These are phyloP conservation scores for Tetracladium setigerum DNA, from an alignment of 495 filamentous ascomycete genomes.

Conservation along the genomic window DNA sequence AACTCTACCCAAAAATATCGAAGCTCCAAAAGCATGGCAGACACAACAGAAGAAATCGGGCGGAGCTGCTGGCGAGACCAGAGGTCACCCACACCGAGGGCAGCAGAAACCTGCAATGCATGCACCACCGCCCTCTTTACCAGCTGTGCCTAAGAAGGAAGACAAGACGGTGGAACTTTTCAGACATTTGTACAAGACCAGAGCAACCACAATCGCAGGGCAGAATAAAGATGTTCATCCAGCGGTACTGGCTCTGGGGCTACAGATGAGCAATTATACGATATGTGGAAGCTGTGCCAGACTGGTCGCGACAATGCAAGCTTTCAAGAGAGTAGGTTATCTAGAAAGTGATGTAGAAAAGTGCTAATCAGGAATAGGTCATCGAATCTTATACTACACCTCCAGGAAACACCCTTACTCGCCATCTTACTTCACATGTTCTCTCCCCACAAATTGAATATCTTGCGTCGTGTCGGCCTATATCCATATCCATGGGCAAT, in stretches of 20 bases:
- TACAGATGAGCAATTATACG: slow-evolving; percentile 84
- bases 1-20: slow-evolving; percentile 31
- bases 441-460: slow-evolving; percentile 93
- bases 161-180: slow-evolving; percentile 74
- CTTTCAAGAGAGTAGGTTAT: slow-evolving; percentile 70
- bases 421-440: slow-evolving; percentile 85
- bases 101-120: slow-evolving; percentile 33
- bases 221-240: slow-evolving; percentile 88
- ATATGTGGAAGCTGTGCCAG: slow-evolving; percentile 87
- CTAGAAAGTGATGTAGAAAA: neutral
- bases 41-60: slow-evolving; percentile 25
- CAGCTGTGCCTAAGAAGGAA: slow-evolving; percentile 39
- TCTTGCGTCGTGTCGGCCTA: slow-evolving; percentile 82
- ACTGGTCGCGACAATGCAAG: slow-evolving; percentile 77
- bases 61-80: slow-evolving; percentile 19
- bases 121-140: slow-evolving; percentile 26
- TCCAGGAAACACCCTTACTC: slow-evolving; percentile 67
- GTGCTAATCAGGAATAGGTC: slow-evolving; percentile 43
- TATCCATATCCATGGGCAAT: slow-evolving; percentile 92
- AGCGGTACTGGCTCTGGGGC: slow-evolving; percentile 72
- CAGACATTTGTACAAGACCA: slow-evolving; percentile 75
- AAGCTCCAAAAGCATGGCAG: too few species aligned
- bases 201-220: slow-evolving; percentile 63
- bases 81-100: slow-evolving; percentile 25
- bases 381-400: slow-evolving; percentile 90